phyloP scores from a whole-genome alignment of 257 asterid genomes.

The Nicotiana tabacum region DNA sequence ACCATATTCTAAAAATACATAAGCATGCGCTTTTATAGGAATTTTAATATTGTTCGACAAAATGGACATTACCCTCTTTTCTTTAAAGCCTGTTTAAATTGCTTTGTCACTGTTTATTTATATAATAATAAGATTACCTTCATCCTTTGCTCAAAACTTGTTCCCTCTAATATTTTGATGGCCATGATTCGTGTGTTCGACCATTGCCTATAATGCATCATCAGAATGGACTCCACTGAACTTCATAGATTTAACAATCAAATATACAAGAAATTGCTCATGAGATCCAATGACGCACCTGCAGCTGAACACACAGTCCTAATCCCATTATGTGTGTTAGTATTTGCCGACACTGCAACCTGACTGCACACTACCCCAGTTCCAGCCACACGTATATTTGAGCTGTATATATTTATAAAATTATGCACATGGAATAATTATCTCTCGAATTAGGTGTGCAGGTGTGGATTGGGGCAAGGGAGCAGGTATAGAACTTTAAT shows the following conservation, averaged over 20 bases:
- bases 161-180: background rate
- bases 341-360: conserved; percentile 32
- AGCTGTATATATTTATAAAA: conserved; percentile 43
- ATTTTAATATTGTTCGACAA: background rate
- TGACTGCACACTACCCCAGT: conserved; percentile 42
- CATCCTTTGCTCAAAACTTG: background rate
- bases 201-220: background rate
- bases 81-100: background rate
- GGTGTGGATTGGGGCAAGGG: conserved; percentile 1
- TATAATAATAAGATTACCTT: no score
- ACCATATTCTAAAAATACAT: background rate
- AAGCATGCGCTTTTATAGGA: background rate
- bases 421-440: background rate
- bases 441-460: background rate
- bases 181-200: background rate
- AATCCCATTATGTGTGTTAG: conserved; percentile 39
- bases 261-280: background rate
- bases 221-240: background rate
- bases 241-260: background rate
- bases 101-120: background rate
- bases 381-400: conserved; percentile 47
- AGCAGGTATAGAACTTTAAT: background rate
- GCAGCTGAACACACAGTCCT: conserved; percentile 49
- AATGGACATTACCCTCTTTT: background rate
- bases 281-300: conserved; percentile 46